phyloP scores from a whole-genome alignment of 1,139 yeast species.

The Candida glucosophila region DNA sequence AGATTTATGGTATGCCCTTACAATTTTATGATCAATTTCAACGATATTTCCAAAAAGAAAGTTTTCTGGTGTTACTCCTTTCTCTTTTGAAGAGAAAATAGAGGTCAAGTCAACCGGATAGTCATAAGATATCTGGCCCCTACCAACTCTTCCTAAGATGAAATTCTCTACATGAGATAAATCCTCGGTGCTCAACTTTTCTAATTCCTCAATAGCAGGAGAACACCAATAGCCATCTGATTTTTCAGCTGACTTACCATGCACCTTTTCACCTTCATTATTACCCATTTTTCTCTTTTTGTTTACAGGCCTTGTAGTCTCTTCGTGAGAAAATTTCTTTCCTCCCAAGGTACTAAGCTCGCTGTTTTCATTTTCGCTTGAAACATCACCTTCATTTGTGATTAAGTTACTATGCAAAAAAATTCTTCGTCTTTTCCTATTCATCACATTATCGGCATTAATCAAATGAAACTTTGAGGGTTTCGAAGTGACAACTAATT shows the following conservation, averaged over 20 bases:
- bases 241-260: no score
- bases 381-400: slow-evolving; percentile 12
- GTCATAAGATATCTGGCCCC: slow-evolving; percentile 67
- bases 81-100: slow-evolving; percentile 4
- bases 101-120: slow-evolving; percentile 64
- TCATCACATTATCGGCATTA: slow-evolving; percentile 35
- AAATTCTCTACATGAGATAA: slow-evolving; percentile 56
- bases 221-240: slow-evolving; percentile 69
- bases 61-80: slow-evolving; percentile 7
- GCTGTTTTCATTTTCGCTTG: slow-evolving; percentile 10
- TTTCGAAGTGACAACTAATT: slow-evolving; percentile 32
- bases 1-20: slow-evolving; percentile 61
- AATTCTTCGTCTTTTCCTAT: slow-evolving; percentile 24
- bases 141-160: slow-evolving; percentile 66
- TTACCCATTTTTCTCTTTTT: slow-evolving; percentile 3
- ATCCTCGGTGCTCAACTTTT: slow-evolving; percentile 38
- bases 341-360: slow-evolving; percentile 2
- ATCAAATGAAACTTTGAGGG: slow-evolving; percentile 37
- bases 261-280: slow-evolving; percentile 1
- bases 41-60: slow-evolving; percentile 50
- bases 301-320: slow-evolving; percentile 2
- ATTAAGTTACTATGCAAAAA: slow-evolving; percentile 10
- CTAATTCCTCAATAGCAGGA: slow-evolving; percentile 55
- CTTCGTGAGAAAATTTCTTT: slow-evolving; percentile 3
- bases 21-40: slow-evolving; percentile 45